Evolutionary conservation across 78 protist species (phyloP), one percentile per base, ranked within the genome.

Genomic region (Dictyostelium citrinum): DNA sequence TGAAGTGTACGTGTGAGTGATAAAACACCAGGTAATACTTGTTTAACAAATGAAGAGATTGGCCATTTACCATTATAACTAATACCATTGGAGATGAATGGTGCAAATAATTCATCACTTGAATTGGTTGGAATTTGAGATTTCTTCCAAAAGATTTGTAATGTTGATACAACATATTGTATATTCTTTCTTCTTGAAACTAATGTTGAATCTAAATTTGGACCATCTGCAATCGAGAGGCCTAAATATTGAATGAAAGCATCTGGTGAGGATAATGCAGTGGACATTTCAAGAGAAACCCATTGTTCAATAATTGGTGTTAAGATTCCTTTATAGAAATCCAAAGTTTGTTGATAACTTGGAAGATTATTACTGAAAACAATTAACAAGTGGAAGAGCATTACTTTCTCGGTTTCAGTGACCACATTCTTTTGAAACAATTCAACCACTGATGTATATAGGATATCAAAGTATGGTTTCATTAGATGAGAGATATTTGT

Each of bases 131-230:
- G 93, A 41, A 88, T 43, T 43, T 3, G 20, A 20, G 85, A 31
- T 58, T 88, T 88, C 80, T 88, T 88, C 93, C 93, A 88, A 35
- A 88, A 58, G 16, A 45, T 88, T 68, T 78, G 83, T 20, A 88
- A 29, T 9, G 93, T 29, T 6, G 93, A 12, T 1, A 55, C 35
- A 8, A 64, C 5, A 9, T 61, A 78, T 4, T 67, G 43, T 5
- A 79, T 41, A 1, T 41, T 78, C 46, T 78, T 88, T 29, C 93
- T 33, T 67, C 85, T 43, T 0, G 49, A 2, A 14, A 88, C n/a
- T 1, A 60, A 3, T 0, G 46, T 2, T 39, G 61, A n/a, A 46
- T 74, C 92, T 24, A 41, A 33, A 33, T 29, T 24, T 46, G 33
- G 41, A 24, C 35, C 24, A 35, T 45, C 39, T 0, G 72, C 60